phyloP scores from a whole-genome alignment of 2,329 filamentous ascomycete genomes.

The Alternaria atra region DNA sequence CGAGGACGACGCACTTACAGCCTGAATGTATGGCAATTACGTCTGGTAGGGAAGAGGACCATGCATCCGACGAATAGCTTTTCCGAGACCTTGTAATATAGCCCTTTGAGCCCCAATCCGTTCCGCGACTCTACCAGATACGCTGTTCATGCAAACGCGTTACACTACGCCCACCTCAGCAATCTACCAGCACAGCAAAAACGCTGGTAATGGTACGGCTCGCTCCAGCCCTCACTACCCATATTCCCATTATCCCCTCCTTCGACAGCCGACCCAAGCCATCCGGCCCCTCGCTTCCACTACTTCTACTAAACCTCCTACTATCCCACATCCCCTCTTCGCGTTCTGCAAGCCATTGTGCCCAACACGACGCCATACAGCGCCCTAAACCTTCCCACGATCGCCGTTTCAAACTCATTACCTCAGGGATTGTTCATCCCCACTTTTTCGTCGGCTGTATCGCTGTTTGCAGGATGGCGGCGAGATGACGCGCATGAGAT shows the following conservation, averaged over 20 bases:
- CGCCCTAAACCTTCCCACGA: conserved; percentile 1
- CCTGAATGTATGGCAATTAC: neutral
- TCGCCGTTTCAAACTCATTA: conserved; percentile 3
- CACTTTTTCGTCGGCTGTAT: conserved; percentile 1
- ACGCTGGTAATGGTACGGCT: neutral
- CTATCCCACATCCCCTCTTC: neutral
- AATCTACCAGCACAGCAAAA: neutral
- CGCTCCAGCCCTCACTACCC: neutral
- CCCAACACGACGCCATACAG: neutral
- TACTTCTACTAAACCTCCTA: neutral
- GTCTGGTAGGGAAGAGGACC: neutral
- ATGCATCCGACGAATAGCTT: neutral
- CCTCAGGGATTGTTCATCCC: neutral
- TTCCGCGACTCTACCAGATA: neutral
- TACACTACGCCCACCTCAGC: neutral
- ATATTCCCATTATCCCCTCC: neutral
- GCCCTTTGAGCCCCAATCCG: neutral
- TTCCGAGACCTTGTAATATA: neutral
- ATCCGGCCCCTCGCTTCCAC: neutral
- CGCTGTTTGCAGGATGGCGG: conserved; percentile 4
- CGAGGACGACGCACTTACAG: neutral
- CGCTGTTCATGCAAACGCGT: neutral
- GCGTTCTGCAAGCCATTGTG: neutral
- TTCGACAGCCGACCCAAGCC: neutral
- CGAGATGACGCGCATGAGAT: conserved; percentile 25